phyloP scores from a whole-genome alignment of 2,329 filamentous ascomycete genomes.

The Penicillium sp. region DNA sequence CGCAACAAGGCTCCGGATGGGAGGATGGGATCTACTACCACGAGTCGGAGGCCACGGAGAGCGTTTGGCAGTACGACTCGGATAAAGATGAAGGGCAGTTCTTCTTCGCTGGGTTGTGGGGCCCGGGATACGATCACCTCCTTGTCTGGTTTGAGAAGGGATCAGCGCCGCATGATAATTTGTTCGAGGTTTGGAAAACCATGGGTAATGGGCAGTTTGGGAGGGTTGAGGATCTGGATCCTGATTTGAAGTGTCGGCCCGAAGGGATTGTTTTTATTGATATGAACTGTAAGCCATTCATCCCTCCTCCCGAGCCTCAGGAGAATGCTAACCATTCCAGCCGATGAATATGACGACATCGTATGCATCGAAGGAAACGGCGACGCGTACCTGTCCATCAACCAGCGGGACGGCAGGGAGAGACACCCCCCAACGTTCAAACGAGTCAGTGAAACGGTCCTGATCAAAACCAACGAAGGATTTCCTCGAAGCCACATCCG shows the following conservation, averaged over 20 bases:
- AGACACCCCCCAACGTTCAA: neutral
- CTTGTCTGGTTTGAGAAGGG: neutral
- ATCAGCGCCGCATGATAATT: neutral
- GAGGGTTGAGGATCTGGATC: neutral
- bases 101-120: slow-evolving; percentile 6
- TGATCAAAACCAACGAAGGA: neutral
- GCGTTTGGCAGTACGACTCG: neutral
- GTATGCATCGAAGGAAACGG: slow-evolving; percentile 3
- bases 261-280: neutral
- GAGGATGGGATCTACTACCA: slow-evolving; percentile 39
- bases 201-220: neutral
- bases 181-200: slow-evolving; percentile 6
- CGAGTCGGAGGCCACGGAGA: slow-evolving; percentile 8
- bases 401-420: neutral
- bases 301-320: neutral
- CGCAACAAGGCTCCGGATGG: slow-evolving; percentile 34
- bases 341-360: slow-evolving; percentile 5
- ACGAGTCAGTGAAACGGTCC: neutral
- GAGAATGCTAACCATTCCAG: neutral
- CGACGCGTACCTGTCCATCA: neutral
- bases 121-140: neutral
- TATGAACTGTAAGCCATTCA: neutral
- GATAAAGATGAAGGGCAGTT: neutral
- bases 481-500: neutral
- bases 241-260: neutral